These are phyloP conservation scores for Scedosporium dehoogii DNA, from an alignment of 2,329 filamentous ascomycete species.

Conservation along the genomic window DNA sequence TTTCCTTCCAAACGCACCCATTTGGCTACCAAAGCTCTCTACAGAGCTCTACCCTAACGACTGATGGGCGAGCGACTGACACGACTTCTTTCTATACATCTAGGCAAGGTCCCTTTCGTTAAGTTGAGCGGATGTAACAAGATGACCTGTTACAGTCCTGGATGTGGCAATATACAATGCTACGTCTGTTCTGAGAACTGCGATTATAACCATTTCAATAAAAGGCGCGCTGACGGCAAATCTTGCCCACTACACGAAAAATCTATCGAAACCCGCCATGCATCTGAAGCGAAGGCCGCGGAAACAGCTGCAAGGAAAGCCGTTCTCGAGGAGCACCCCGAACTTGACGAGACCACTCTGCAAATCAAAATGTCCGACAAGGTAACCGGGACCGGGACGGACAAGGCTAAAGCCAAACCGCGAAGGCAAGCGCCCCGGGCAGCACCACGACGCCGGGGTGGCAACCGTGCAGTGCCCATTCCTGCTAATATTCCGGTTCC, in stretches of 20 bases:
- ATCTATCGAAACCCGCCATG: not conserved
- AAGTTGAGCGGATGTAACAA: conserved; percentile 78
- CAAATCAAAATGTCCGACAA: conserved; percentile 48
- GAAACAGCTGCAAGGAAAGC: not conserved
- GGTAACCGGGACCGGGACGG: conserved; percentile 19
- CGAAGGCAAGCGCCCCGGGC: no score
- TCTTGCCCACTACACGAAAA: conserved; percentile 62
- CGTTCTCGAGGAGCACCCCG: conserved; percentile 48
- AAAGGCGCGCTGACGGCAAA: conserved; percentile 34
- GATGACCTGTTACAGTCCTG: conserved; percentile 56
- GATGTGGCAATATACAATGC: conserved; percentile 46
- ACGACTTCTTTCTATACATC: conserved; percentile 26
- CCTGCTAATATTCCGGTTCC: no score
- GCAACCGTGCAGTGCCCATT: no score
- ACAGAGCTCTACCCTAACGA: not conserved
- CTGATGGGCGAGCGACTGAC: not conserved
- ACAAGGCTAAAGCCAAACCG: no score
- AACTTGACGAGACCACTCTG: conserved; percentile 46
- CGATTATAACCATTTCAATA: conserved; percentile 63
- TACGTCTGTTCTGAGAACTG: conserved; percentile 63
- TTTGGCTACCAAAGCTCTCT: not conserved
- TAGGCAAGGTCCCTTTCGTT: conserved; percentile 56
- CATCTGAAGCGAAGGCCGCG: not conserved
- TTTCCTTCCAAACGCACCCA: not conserved
- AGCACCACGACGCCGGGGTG: no score